Evolutionary conservation across 2,329 filamentous ascomycete species (phyloP).

Genomic region (Periconia sp.): DNA sequence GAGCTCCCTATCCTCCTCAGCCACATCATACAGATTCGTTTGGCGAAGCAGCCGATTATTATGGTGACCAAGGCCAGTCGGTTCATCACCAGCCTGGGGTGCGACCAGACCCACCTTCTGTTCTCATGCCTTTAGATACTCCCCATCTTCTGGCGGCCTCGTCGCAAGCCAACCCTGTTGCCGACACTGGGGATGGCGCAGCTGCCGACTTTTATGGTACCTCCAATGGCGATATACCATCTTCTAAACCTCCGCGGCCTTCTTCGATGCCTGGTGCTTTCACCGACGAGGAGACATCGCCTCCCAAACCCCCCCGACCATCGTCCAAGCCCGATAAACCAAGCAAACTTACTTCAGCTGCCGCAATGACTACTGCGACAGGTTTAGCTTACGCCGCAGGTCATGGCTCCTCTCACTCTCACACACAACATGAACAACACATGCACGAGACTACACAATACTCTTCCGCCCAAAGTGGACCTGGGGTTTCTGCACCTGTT

Average conservation of each 20-base stretch:
- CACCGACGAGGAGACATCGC: constrained; percentile 30
- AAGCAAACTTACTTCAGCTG: constrained; percentile 37
- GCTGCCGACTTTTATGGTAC: constrained; percentile 59
- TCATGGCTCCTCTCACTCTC: constrained; percentile 32
- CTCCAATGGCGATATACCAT: constrained; percentile 21
- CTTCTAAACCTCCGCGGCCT: constrained; percentile 42
- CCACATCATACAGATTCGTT: constrained; percentile 38
- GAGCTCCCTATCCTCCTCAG: constrained; percentile 50
- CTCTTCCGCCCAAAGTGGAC: constrained; percentile 25
- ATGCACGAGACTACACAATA: constrained; percentile 28
- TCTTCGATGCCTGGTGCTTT: constrained; percentile 41
- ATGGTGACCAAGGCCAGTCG: constrained; percentile 63
- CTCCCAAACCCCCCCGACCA: constrained; percentile 37
- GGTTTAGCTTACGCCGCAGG: constrained; percentile 46
- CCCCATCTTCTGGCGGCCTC: constrained; percentile 60
- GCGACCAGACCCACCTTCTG: constrained; percentile 53
- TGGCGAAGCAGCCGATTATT: constrained; percentile 63
- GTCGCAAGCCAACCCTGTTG: constrained; percentile 53
- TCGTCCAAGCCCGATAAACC: constrained; percentile 31
- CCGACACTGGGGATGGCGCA: constrained; percentile 62
- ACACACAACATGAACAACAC: constrained; percentile 13
- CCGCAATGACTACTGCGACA: constrained; percentile 43
- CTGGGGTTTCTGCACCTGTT: constrained; percentile 20
- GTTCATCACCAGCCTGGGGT: constrained; percentile 63
- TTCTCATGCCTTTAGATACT: constrained; percentile 56